These are phyloP conservation scores for Cryphonectria parasitica DNA, from an alignment of 2,329 filamentous ascomycete species.

Conservation along the genomic window DNA sequence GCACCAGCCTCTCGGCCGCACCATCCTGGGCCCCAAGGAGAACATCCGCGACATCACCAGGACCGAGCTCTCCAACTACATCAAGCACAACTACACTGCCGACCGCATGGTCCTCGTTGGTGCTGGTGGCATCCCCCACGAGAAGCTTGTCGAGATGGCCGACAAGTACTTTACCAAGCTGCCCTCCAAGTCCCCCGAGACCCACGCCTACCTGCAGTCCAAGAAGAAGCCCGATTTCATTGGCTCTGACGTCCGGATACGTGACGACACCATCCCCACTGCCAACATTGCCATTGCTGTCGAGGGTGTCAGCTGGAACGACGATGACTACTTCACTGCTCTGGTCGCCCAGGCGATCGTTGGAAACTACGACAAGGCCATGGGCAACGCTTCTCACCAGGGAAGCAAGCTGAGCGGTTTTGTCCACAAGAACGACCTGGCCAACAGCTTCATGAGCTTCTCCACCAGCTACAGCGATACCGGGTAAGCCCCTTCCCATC, in stretches of 20 bases:
- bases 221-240: slow-evolving; percentile 94
- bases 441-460: slow-evolving; percentile 99
- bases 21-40: slow-evolving; percentile 95
- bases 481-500: slow-evolving; percentile 67
- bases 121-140: slow-evolving; percentile 90
- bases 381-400: slow-evolving; percentile 96
- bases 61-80: slow-evolving; percentile 90
- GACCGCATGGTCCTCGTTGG: slow-evolving; percentile 99
- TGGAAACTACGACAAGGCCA: slow-evolving; percentile 98
- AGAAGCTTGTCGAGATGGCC: slow-evolving; percentile 91
- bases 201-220: slow-evolving; percentile 73
- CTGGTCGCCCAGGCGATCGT: slow-evolving; percentile 98
- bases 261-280: slow-evolving; percentile 93
- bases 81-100: slow-evolving; percentile 99
- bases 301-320: slow-evolving; percentile 99
- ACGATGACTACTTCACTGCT: slow-evolving; percentile 98
- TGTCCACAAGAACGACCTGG: slow-evolving; percentile 91
- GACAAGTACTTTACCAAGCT: slow-evolving; percentile 92
- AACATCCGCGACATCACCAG: slow-evolving; percentile 97
- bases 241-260: slow-evolving; percentile 92
- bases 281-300: slow-evolving; percentile 98
- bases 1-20: slow-evolving; percentile 92
- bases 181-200: slow-evolving; percentile 74
- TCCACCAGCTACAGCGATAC: slow-evolving; percentile 99
- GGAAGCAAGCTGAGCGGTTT: slow-evolving; percentile 97